Conservation (phyloP, 345 rosid genomes). For the Brassica nigra region DNA sequence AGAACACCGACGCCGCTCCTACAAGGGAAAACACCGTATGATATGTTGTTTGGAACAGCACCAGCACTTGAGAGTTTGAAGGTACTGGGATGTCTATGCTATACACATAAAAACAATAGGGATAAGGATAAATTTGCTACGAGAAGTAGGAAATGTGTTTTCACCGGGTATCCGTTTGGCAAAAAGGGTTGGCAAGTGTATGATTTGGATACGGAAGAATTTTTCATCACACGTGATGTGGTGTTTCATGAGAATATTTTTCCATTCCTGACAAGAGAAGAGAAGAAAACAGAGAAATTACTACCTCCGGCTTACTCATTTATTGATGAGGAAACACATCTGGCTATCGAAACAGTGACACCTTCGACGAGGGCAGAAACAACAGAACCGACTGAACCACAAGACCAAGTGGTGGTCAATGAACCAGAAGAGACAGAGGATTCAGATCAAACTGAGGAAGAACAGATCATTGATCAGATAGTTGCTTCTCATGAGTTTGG, state of each 20-base stretch:
- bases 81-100: background rate
- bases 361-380: too few relatives aligned
- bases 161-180: background rate
- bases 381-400: too few relatives aligned
- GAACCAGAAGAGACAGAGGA: background rate
- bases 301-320: too few relatives aligned
- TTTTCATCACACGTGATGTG: too few relatives aligned
- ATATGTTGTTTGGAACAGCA: background rate
- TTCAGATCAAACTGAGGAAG: background rate
- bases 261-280: too few relatives aligned
- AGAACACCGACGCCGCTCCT: background rate
- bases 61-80: background rate
- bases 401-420: too few relatives aligned
- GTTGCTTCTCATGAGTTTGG: background rate
- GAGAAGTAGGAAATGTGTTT: background rate
- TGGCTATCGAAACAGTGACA: too few relatives aligned
- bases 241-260: too few relatives aligned
- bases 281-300: too few relatives aligned
- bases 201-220: too few relatives aligned
- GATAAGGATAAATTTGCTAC: background rate
- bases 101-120: background rate
- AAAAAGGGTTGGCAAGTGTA: background rate
- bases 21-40: background rate
- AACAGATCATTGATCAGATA: background rate
- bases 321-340: too few relatives aligned